A percentile compares a stretch with the other conserved stretches of the same genome.
Evolutionary conservation across 2,329 filamentous ascomycete species (phyloP).

Genomic region (Colletotrichum scovillei): DNA sequence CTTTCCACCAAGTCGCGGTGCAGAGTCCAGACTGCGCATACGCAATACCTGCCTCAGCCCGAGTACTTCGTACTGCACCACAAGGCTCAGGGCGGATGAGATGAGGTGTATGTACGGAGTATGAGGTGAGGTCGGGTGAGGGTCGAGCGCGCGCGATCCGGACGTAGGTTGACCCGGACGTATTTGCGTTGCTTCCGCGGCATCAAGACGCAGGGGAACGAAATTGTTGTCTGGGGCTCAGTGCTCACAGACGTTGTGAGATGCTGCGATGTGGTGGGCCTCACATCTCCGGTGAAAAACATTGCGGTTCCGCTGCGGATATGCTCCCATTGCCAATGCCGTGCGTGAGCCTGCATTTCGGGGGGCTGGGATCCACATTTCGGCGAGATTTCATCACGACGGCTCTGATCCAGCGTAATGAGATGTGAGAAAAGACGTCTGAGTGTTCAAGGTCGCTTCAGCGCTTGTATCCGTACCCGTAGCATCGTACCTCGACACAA

Average conservation of each 20-base stretch:
- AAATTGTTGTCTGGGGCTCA: background rate
- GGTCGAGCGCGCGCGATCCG: background rate
- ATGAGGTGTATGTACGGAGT: background rate
- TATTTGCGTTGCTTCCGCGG: background rate
- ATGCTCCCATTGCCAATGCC: background rate
- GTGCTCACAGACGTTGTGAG: conserved; percentile 1
- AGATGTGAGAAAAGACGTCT: conserved; percentile 1
- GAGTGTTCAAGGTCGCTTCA: background rate
- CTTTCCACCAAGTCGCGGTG: background rate
- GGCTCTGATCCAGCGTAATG: background rate
- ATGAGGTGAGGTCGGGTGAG: background rate
- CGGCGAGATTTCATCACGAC: conserved; percentile 4
- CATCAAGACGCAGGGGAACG: background rate
- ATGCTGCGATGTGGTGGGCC: conserved; percentile 15
- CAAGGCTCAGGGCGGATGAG: no score
- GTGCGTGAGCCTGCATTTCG: background rate
- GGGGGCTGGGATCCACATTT: background rate
- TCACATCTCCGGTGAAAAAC: conserved; percentile 6
- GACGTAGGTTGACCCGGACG: conserved; percentile 8
- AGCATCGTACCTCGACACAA: background rate
- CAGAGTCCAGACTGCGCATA: background rate
- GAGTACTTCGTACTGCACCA: no score
- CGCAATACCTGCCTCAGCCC: no score
- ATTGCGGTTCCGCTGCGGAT: background rate
- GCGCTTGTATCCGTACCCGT: background rate